Base-by-base conservation (phyloP, 495 filamentous ascomycete genomes). In the Penicillium angulare region DNA sequence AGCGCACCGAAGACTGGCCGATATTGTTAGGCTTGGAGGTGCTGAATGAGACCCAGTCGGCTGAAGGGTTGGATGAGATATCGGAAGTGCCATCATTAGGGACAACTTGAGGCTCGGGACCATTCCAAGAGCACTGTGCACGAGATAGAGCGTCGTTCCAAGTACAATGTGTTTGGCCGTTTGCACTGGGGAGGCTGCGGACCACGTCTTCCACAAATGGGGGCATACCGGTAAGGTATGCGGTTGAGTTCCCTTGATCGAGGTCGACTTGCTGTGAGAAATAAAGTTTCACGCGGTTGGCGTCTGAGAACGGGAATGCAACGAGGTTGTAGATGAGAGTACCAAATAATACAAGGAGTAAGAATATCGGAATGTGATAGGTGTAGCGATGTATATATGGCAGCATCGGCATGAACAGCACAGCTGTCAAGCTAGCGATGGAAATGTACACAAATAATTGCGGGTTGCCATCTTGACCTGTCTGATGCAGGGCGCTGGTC, bases 381-480 rank as follows among this genome's bases (percentile, higher is more conserved):
- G 85, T 89, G 56, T 89, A 83, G 24, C 92, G 86, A 66, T 97
- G 92, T 17, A 95, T 79, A 58, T 92, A 96, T 0, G 93, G 93
- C 0, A 83, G 76, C 12, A 88, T 69, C 0, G 93, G 93, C 3
- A 88, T 71, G n/a, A 98, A 63, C 1, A 96, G 57, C 13, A 96
- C 64, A 7, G 87, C 79, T 5, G 84, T 83, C 45, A 91, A 75
- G 33, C 77, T 52, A 3, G 85, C 82, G 23, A 90, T 80, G 38
- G 78, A 65, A 32, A 95, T 63, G 69, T 96, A 95, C 7, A 90
- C 77, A 41, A 82, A 57, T 27, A 90, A 72, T 38, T 76, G 71
- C 22, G 77, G 74, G 52, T 79, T 84, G 7, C 90, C 90, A 61
- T 95, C 90, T 20, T 86, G 79, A 29, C 86, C 88, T 0, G 91